phyloP scores from a whole-genome alignment of 2,329 filamentous ascomycete genomes.

The Aspergillus felis region DNA sequence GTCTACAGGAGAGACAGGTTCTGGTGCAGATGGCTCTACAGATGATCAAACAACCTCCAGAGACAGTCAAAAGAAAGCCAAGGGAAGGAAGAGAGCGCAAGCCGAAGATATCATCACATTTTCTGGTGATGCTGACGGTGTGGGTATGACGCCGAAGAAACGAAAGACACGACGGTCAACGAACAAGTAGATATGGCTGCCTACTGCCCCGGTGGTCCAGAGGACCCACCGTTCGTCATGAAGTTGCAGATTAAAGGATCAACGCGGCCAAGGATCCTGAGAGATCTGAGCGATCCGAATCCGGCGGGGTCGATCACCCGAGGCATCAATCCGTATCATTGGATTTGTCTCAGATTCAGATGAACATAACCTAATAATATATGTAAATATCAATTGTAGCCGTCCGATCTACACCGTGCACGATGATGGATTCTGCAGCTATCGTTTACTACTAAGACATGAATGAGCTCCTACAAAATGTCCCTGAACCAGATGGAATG shows the following conservation, averaged over 20 bases:
- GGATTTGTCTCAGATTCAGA: background rate
- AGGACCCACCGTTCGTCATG: conserved; percentile 14
- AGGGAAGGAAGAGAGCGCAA: conserved; percentile 14
- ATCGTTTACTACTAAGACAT: background rate
- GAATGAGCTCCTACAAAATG: background rate
- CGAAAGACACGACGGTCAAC: conserved; percentile 17
- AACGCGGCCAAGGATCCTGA: background rate
- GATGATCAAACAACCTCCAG: background rate
- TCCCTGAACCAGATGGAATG: background rate
- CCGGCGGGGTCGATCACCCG: conserved; percentile 6
- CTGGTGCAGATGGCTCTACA: conserved; percentile 5
- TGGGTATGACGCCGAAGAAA: conserved; percentile 21
- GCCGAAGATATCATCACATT: conserved; percentile 1
- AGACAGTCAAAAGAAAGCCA: conserved; percentile 6
- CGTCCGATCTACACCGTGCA: background rate
- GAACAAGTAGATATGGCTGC: conserved; percentile 3
- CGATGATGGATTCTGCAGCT: background rate
- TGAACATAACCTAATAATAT: background rate
- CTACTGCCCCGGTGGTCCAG: too few relatives aligned
- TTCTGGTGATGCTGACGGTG: conserved; percentile 5
- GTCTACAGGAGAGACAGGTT: background rate
- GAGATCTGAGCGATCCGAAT: conserved; percentile 4
- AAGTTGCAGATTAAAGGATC: conserved; percentile 6
- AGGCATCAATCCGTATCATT: background rate
- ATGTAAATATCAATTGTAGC: background rate